These are phyloP conservation scores for Stentor coeruleus DNA, from an alignment of 73 alveolate genomes.

Conservation along the genomic window DNA sequence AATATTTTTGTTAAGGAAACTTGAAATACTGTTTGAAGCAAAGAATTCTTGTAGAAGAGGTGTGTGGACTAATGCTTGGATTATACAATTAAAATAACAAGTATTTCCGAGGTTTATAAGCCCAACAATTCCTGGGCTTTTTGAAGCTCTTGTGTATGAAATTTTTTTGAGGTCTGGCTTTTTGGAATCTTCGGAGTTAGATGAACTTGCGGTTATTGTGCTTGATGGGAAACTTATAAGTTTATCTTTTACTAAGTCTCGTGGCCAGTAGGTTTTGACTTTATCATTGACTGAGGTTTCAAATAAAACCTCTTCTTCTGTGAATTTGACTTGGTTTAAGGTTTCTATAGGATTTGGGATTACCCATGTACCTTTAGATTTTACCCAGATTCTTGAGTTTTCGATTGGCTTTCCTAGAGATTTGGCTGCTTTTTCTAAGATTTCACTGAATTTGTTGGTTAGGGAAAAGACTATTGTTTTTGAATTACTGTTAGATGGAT, in stretches of 20 bases:
- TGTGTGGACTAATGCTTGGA: conserved; percentile 66
- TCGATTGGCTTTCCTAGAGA: not conserved
- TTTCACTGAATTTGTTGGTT: not conserved
- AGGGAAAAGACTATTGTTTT: not conserved
- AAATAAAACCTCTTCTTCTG: not conserved
- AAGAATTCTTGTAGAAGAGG: conserved; percentile 48
- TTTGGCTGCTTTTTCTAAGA: not conserved
- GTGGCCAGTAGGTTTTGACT: not conserved
- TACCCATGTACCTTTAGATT: not conserved
- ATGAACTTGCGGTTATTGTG: conserved; percentile 5
- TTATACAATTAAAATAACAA: conserved; percentile 70
- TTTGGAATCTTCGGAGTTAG: conserved; percentile 8
- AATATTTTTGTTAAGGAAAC: not conserved
- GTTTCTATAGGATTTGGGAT: not conserved
- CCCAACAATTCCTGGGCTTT: conserved; percentile 37
- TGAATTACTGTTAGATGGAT: not conserved
- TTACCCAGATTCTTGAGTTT: not conserved
- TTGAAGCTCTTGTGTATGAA: not conserved
- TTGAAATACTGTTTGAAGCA: not conserved
- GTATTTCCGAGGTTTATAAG: conserved; percentile 75
- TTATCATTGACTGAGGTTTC: conserved; percentile 3
- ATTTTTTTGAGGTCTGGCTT: not conserved
- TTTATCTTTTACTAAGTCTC: not conserved
- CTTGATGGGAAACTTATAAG: not conserved
- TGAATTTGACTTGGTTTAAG: not conserved